Percentiles rank a stretch among this genome's conserved stretches.
phyloP scores from a whole-genome alignment of 164 flowering plant species.

The Amborella trichopoda region DNA sequence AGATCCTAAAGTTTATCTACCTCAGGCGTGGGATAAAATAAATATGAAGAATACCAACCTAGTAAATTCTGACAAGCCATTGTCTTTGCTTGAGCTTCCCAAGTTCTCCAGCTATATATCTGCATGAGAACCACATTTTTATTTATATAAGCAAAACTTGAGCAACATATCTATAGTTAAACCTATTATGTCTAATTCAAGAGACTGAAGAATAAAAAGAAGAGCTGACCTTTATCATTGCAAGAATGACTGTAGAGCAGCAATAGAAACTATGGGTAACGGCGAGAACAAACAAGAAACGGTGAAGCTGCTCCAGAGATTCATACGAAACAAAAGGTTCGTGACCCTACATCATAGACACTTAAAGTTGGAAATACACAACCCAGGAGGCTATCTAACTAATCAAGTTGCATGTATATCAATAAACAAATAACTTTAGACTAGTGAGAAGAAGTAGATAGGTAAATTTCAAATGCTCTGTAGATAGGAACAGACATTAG shows the following conservation, averaged over 20 bases:
- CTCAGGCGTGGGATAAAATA: no score
- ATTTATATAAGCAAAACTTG: no score
- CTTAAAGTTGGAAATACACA: no score
- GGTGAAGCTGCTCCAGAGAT: constrained; percentile 90
- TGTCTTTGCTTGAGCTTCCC: constrained; percentile 67
- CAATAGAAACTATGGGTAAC: constrained; percentile 66
- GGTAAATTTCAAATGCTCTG: no score
- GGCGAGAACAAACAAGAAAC: constrained; percentile 68
- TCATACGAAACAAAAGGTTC: constrained; percentile 76
- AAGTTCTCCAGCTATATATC: constrained; percentile 82
- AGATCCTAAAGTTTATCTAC: no score
- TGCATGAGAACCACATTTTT: no score
- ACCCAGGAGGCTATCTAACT: no score
- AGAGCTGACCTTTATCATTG: constrained; percentile 64
- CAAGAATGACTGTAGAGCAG: constrained; percentile 49
- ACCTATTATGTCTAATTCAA: background rate
- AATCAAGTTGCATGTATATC: no score
- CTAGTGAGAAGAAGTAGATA: no score
- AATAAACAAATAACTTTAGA: no score
- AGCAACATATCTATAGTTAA: background rate
- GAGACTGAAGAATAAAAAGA: background rate
- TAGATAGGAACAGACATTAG: no score
- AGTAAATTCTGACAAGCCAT: constrained; percentile 23
- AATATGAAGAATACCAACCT: constrained; percentile 19
- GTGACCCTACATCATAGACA: constrained; percentile 48